These are phyloP conservation scores for Fomitopsis pinicola DNA, from an alignment of 1,284 basidiomycete species.

Conservation along the genomic window DNA sequence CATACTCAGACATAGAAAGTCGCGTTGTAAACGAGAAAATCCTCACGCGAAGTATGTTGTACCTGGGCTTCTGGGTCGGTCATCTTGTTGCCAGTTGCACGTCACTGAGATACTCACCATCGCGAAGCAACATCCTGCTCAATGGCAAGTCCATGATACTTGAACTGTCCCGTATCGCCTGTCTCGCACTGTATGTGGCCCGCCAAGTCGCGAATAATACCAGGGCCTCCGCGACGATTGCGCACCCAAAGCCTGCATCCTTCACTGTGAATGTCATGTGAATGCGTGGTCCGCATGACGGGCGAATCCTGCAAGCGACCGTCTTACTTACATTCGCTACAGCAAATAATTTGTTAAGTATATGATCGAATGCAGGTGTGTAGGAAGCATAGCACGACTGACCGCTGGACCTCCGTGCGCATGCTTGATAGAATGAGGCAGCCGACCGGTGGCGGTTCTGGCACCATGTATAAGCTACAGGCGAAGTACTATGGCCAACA, in stretches of 20 bases:
- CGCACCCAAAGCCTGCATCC: not conserved
- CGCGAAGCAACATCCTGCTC: not conserved
- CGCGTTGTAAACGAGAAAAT: not conserved
- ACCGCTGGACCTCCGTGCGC: not conserved
- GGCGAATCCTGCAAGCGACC: not conserved
- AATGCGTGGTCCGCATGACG: not conserved
- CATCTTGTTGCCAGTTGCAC: not conserved
- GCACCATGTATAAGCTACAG: not conserved
- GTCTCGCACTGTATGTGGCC: not conserved
- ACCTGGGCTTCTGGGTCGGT: not conserved
- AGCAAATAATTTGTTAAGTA: not conserved
- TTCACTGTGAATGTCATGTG: not conserved
- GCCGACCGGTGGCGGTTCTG: not conserved
- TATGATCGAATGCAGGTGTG: not conserved
- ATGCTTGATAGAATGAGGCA: not conserved
- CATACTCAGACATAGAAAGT: not conserved
- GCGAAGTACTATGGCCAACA: not conserved
- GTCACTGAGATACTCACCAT: not conserved
- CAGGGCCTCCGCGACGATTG: not conserved
- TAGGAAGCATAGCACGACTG: not conserved
- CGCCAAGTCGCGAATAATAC: not conserved
- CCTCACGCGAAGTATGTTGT: not conserved
- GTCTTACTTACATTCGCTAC: not conserved
- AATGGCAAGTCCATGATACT: not conserved
- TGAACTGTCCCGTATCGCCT: not conserved